Evolutionary conservation across 2,329 filamentous ascomycete species (phyloP).

Genomic region (Cercospora berteroae): DNA sequence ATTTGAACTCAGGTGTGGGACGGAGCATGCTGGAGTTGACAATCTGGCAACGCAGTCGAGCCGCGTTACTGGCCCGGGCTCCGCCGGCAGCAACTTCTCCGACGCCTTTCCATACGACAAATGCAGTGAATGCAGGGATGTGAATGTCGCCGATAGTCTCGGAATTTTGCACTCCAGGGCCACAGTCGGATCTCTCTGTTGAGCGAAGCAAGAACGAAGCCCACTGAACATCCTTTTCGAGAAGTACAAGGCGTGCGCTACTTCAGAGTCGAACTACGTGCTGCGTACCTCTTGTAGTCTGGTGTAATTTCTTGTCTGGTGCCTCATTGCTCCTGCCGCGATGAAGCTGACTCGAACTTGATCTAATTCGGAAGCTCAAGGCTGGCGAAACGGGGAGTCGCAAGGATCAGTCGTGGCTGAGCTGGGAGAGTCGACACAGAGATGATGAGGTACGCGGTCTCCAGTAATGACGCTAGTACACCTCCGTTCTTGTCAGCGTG

Average conservation of each 20-base stretch:
- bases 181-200: not conserved
- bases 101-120: not conserved
- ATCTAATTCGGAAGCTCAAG: not conserved
- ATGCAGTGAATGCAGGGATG: not conserved
- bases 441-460: not conserved
- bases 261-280: not conserved
- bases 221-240: not conserved
- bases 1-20: not conserved
- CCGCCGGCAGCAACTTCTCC: not conserved
- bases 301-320: not conserved
- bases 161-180: not conserved
- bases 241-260: not conserved
- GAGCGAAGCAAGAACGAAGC: not conserved
- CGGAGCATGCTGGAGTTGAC: not conserved
- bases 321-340: not conserved
- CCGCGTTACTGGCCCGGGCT: not conserved
- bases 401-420: not conserved
- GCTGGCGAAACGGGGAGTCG: not conserved
- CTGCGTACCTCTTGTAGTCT: not conserved
- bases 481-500: not conserved
- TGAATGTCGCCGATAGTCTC: not conserved
- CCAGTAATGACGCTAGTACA: not conserved
- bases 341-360: not conserved
- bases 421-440: too few relatives aligned
- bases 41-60: not conserved